phyloP scores from a whole-genome alignment of 768 basidiomycete species.

The Tulasnella sp. region DNA sequence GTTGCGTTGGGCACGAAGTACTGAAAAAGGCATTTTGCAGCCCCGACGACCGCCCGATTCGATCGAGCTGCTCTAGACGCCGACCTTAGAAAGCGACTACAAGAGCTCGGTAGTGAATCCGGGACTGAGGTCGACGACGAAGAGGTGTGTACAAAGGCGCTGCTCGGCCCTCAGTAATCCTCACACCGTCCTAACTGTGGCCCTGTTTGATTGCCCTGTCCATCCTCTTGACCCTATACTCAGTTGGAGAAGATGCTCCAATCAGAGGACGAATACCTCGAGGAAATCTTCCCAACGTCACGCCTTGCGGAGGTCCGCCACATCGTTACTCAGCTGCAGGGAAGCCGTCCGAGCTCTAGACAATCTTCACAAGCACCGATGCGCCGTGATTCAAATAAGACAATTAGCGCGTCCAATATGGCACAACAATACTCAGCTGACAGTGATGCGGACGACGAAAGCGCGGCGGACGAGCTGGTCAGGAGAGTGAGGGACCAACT shows the following conservation, averaged over 20 bases:
- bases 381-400: slow-evolving; percentile 20
- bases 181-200: not conserved
- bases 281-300: slow-evolving; percentile 9
- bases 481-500: slow-evolving; percentile 17
- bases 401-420: not conserved
- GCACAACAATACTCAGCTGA: slow-evolving; percentile 7
- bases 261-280: slow-evolving; percentile 22
- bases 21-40: slow-evolving; percentile 15
- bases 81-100: slow-evolving; percentile 24
- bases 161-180: not conserved
- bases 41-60: slow-evolving; percentile 21
- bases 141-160: slow-evolving; percentile 21
- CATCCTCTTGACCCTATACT: not conserved
- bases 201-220: not conserved
- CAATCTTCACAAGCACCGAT: not conserved
- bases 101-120: slow-evolving; percentile 25
- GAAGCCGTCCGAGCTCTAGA: not conserved
- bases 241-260: slow-evolving; percentile 22
- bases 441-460: slow-evolving; percentile 28
- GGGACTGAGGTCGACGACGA: slow-evolving; percentile 28
- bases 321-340: slow-evolving; percentile 18
- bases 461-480: slow-evolving; percentile 18
- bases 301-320: slow-evolving; percentile 23
- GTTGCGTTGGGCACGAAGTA: not conserved
- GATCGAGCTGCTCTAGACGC: slow-evolving; percentile 28